Base-by-base conservation (phyloP, 345 rosid genomes). In the Hibiscus mutabilis region DNA sequence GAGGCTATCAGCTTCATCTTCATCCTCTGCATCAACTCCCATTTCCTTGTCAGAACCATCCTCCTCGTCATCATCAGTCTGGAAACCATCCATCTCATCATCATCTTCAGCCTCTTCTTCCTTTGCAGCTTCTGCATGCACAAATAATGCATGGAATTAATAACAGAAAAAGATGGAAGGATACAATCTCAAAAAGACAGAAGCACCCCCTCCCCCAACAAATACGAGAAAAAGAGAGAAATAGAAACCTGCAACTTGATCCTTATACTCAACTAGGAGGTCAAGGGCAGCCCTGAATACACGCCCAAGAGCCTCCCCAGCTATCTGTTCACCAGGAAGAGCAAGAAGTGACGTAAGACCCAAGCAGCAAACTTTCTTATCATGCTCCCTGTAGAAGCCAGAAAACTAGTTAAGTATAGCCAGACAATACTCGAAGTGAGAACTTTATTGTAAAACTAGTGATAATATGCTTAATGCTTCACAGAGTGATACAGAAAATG, bases 301-400 rank as follows among this genome's bases (percentile, higher is more conserved):
- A 74, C 92, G 98, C 37, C 81, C 89, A 83, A 92, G 73, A 25
- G 99, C 97, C 53, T 96, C 98, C 35, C 81, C 89, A 5, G 95
- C 91, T 72, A 96, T 83, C 75, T 87, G 98, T 75, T 89, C 88
- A 10, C 83, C 89, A 6, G 98, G 91, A 69, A 96, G 97, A 57
- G 83, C 84, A 74, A 96, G 89, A 56, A 96, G 81, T 71, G 99
- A 86, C 29, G 86, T 85, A 87, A 92, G 83, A 37, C 99, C 98
- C 87, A 96, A 82, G 83, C 97, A 91, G 82, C 98, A 96, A 44
- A 96, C 93, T 82, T 96, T 96, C 82, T 92, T 96, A 75, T 88
- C 93, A 70, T 96, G 93, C 70, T 87, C 98, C 87, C 98, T 96
- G 89, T 64, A 65, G 73, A 37, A 68, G 49, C 70, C 69, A 82